Conservation (phyloP, 2,329 filamentous ascomycete species). For the Ampelomyces quisqualis region DNA sequence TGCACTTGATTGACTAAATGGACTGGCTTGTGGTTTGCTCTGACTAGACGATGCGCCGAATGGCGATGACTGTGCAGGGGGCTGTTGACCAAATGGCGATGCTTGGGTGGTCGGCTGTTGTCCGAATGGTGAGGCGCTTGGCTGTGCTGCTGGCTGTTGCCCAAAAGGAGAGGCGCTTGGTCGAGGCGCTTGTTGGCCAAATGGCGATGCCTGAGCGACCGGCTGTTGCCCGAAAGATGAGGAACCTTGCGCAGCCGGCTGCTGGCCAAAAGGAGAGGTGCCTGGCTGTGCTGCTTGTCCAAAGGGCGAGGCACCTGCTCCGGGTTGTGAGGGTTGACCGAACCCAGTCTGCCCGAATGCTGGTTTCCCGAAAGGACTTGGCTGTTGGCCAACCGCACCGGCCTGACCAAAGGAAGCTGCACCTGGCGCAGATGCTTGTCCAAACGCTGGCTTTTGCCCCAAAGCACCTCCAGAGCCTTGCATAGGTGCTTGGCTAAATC, state of each 20-base stretch:
- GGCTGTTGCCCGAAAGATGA: constrained; percentile 30
- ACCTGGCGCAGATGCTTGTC: constrained; percentile 34
- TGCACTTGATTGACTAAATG: constrained; percentile 41
- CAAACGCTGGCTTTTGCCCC: constrained; percentile 35
- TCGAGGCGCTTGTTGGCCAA: constrained; percentile 29
- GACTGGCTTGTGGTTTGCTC: constrained; percentile 20
- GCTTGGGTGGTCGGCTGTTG: constrained; percentile 11
- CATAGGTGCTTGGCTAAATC: constrained; percentile 47
- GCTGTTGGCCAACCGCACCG: constrained; percentile 25
- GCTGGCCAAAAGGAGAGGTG: constrained; percentile 33
- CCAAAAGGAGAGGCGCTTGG: constrained; percentile 35
- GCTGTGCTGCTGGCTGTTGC: constrained; percentile 17
- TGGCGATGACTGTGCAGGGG: not conserved
- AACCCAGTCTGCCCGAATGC: constrained; percentile 43
- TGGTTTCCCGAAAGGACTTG: constrained; percentile 48
- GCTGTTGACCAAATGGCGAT: constrained; percentile 10
- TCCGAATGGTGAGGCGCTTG: constrained; percentile 28
- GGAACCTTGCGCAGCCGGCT: constrained; percentile 12
- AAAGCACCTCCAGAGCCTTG: constrained; percentile 24
- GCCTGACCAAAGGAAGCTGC: constrained; percentile 39
- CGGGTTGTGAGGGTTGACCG: constrained; percentile 47
- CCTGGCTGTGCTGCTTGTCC: constrained; percentile 33
- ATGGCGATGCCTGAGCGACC: constrained; percentile 23
- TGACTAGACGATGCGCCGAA: constrained; percentile 14
- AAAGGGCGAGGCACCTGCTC: constrained; percentile 34